These are phyloP conservation scores for Ustilago tritici DNA, from an alignment of 1,284 basidiomycete species.

Conservation along the genomic window DNA sequence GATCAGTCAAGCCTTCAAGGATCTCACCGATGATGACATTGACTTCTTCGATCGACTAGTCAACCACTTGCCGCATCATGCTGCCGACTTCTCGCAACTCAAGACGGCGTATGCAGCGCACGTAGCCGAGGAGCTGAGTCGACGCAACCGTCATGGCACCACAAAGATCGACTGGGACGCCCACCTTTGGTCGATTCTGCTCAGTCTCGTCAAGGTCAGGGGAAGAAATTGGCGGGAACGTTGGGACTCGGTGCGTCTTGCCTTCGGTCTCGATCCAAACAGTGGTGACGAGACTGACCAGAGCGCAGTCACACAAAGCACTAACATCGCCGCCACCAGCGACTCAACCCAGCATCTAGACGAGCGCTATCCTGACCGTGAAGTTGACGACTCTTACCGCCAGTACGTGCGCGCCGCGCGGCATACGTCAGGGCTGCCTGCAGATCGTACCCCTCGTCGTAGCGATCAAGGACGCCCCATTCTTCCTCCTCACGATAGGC, in stretches of 20 bases:
- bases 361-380: not conserved
- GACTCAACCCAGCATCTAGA: slow-evolving; percentile 11
- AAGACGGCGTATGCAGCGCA: slow-evolving; percentile 58
- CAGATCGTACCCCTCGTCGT: slow-evolving; percentile 9
- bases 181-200: slow-evolving; percentile 63
- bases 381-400: not conserved
- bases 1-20: slow-evolving; percentile 43
- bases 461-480: not conserved
- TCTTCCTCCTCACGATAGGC: not conserved
- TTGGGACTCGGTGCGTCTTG: slow-evolving; percentile 64
- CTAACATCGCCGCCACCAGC: slow-evolving; percentile 2
- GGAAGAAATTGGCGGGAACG: slow-evolving; percentile 62
- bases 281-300: slow-evolving; percentile 36
- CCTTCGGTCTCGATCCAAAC: slow-evolving; percentile 62
- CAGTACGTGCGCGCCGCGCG: not conserved
- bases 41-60: slow-evolving; percentile 63
- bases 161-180: slow-evolving; percentile 48
- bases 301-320: slow-evolving; percentile 20
- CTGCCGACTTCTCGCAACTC: slow-evolving; percentile 62
- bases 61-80: slow-evolving; percentile 34
- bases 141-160: not conserved
- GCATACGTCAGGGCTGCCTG: too few relatives aligned
- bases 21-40: slow-evolving; percentile 49
- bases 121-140: slow-evolving; percentile 23
- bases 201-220: slow-evolving; percentile 63